Conservation (phyloP, 2,329 filamentous ascomycete species). For the Xylaria sp. region DNA sequence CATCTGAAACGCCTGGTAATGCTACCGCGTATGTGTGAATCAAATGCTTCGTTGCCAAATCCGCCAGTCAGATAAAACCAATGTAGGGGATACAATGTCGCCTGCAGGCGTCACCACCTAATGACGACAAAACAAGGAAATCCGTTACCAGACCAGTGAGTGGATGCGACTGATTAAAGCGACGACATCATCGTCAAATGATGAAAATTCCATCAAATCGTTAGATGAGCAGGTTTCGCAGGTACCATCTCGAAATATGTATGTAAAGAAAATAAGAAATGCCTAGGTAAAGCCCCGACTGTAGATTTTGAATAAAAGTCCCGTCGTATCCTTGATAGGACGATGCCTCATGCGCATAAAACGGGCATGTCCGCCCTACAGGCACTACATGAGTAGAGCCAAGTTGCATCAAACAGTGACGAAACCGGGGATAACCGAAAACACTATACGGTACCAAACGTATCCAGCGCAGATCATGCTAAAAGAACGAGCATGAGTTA, state of each 20-base stretch:
- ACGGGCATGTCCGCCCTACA: neutral
- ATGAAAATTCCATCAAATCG: slow-evolving; percentile 22
- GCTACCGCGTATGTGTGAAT: slow-evolving; percentile 22
- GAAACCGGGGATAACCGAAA: neutral
- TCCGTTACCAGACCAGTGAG: slow-evolving; percentile 1
- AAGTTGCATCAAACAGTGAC: neutral
- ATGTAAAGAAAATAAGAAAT: slow-evolving; percentile 11
- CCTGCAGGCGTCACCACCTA: neutral
- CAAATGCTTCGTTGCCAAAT: slow-evolving; percentile 16
- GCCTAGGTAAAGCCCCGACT: neutral
- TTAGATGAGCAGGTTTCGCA: slow-evolving; percentile 12
- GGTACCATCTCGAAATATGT: slow-evolving; percentile 3
- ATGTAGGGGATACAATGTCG: slow-evolving; percentile 7
- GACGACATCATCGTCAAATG: slow-evolving; percentile 10
- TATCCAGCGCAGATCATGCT: neutral
- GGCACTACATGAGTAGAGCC: slow-evolving; percentile 1
- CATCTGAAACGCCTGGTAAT: slow-evolving; percentile 26
- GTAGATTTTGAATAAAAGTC: slow-evolving; percentile 10
- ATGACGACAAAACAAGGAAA: slow-evolving; percentile 13
- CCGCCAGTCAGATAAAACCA: slow-evolving; percentile 16
- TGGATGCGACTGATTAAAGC: slow-evolving; percentile 2
- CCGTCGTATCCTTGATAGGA: neutral
- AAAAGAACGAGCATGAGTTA: neutral
- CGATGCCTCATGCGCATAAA: neutral
- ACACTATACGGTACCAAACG: neutral